Base-by-base conservation (phyloP, 495 filamentous ascomycete genomes). In the Sporormia fimetaria region DNA sequence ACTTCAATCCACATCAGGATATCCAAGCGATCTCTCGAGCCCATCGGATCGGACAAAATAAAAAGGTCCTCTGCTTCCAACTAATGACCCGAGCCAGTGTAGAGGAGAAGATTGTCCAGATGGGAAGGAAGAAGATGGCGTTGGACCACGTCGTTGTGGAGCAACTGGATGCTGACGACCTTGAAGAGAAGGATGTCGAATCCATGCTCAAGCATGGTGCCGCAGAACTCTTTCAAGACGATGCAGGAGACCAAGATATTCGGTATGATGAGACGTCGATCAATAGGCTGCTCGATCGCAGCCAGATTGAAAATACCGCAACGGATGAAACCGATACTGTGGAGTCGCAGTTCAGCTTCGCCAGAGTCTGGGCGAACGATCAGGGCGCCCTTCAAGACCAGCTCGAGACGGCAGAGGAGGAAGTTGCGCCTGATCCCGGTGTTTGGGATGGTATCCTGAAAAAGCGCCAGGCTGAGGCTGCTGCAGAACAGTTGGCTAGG, bases 1-100 rank as follows among this genome's bases (percentile, higher is more conserved):
- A 99, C 54, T 96, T 94, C 65, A 99, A 99, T 49, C 90, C 90
- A 0, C 90, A 96, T 52, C 90, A 96, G 58, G 90, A 99, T 55
- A 84, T 96, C 47, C 90, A 99, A 60, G 90, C 90, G 0, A 63
- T 96, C 4, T 93, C 86, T 6, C 78, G 90, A 44, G 92, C 88
- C 16, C 90, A 99, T 59, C 76, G 90, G 21, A 95, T 99, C 39
- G 90, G 90, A 0, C 90, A 99, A 58, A 80, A 83, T 55, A 88
- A 94, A 50, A 94, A 90, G 46, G 90, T 99, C 3, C 67, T 96
- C 5, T 87, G 92, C 32, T 94, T 94, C 57, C 87, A 96, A 55
- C 62, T 99, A 0, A 84, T 92, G 63, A 95, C 88, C 2, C 78
- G 87, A 9, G 74, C 78, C 14, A 86, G 77, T 17, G 84, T 78